phyloP scores from a whole-genome alignment of 352 stramenopile genomes.

The Globisporangium rhizosaccharum region DNA sequence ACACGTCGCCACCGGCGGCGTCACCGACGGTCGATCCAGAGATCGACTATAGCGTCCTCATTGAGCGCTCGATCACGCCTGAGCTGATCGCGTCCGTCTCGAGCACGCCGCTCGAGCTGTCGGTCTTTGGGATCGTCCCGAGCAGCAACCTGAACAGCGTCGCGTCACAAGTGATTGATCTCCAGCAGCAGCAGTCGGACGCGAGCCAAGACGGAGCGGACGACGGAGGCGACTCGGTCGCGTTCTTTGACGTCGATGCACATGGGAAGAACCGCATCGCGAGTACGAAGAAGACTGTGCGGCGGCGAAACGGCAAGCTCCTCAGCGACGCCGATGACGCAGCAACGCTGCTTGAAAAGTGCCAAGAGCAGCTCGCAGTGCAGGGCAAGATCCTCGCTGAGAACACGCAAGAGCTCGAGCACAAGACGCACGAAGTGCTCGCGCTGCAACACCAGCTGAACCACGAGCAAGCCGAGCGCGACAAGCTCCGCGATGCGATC shows the following conservation, averaged over 20 bases:
- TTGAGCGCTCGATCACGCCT: conserved; percentile 48
- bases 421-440: conserved; percentile 38
- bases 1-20: conserved; percentile 37
- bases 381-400: conserved; percentile 49
- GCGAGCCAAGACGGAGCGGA: conserved; percentile 17
- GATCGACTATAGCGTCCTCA: conserved; percentile 48
- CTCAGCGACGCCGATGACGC: conserved; percentile 28
- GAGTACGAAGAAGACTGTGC: conserved; percentile 44
- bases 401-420: conserved; percentile 60
- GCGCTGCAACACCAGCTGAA: conserved; percentile 32
- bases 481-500: conserved; percentile 27
- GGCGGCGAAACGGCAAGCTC: conserved; percentile 27
- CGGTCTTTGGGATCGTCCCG: conserved; percentile 64
- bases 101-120: conserved; percentile 47
- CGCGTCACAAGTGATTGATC: conserved; percentile 39
- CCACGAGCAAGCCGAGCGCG: conserved; percentile 23
- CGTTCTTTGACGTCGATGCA: conserved; percentile 53
- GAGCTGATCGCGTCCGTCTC: conserved; percentile 41
- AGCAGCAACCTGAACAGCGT: conserved; percentile 75
- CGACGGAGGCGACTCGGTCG: conserved; percentile 23
- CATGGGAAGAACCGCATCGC: conserved; percentile 28
- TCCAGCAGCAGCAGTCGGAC: conserved; percentile 10
- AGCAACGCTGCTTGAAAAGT: conserved; percentile 26
- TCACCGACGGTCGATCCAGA: conserved; percentile 52
- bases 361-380: conserved; percentile 43